A percentile compares a stretch with the other conserved stretches of the same genome.
Evolutionary conservation across 208 protist genomes (phyloP).

Genomic region (Trypanosomatidae sp.): DNA sequence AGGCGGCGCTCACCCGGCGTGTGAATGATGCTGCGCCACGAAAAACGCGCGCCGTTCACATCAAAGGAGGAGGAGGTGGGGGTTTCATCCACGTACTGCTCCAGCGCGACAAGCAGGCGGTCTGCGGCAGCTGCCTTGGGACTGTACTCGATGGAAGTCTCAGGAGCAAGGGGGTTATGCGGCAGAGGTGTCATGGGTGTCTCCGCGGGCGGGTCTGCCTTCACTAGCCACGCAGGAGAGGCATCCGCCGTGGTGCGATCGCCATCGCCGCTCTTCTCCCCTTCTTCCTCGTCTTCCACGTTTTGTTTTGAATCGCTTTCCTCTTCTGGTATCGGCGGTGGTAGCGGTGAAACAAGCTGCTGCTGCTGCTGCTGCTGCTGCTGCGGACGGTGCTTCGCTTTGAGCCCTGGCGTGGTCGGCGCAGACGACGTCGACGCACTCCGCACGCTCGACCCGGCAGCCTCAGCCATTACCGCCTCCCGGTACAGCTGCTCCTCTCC

Average conservation of each 20-base stretch:
- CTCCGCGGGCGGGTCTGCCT: no score
- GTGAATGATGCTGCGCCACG: conserved; percentile 49
- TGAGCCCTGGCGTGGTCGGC: not conserved
- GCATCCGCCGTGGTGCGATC: no score
- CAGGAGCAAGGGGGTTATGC: no score
- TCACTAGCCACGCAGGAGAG: no score
- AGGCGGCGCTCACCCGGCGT: conserved; percentile 52
- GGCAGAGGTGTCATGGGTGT: no score
- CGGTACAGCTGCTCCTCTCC: conserved; percentile 36
- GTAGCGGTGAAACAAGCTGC: not conserved
- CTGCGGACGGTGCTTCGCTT: not conserved
- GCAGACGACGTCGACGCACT: not conserved
- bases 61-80: conserved; percentile 30
- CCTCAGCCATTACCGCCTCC: not conserved
- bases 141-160: no score
- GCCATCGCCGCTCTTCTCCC: no score
- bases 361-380: not conserved
- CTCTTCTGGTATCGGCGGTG: not conserved
- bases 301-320: no score
- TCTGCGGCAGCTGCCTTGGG: conserved; percentile 33
- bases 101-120: conserved; percentile 37
- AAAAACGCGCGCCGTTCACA: conserved; percentile 22
- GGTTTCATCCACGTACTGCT: conserved; percentile 39
- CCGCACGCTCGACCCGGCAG: not conserved
- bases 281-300: no score